phyloP scores from a whole-genome alignment of 441 rosid genomes.

The Erodium moschatum region DNA sequence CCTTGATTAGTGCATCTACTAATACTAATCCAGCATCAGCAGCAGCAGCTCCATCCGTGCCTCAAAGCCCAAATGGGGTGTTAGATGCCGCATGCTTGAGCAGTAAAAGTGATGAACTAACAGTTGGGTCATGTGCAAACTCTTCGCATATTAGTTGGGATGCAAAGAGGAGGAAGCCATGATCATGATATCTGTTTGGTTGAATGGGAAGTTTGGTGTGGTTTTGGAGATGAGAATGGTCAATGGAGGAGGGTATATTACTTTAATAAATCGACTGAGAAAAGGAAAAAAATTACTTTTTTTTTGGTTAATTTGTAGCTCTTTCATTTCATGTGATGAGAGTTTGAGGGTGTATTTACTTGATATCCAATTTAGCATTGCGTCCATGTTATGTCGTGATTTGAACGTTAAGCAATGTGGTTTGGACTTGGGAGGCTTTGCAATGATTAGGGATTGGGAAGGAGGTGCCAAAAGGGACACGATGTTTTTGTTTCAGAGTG shows the following conservation, averaged over 20 bases:
- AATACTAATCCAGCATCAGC: constrained; percentile 11
- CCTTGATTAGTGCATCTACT: constrained; percentile 18
- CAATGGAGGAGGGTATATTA: background rate
- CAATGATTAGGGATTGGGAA: constrained; percentile 19
- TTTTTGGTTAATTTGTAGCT: background rate
- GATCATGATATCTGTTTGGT: background rate
- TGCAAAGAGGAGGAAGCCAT: constrained; percentile 40
- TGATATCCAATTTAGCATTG: no score
- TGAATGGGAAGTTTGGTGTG: no score
- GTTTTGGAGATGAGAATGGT: constrained; percentile 19
- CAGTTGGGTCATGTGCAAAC: constrained; percentile 45
- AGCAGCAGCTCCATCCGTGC: constrained; percentile 18
- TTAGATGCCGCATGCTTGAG: constrained; percentile 50
- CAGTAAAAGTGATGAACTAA: constrained; percentile 43
- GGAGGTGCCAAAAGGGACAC: background rate
- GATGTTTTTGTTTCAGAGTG: constrained; percentile 20
- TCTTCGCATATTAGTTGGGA: constrained; percentile 33
- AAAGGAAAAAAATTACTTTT: background rate
- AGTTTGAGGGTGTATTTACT: no score
- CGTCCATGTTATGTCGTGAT: no score
- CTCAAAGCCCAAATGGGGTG: constrained; percentile 48
- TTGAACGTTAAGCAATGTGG: background rate
- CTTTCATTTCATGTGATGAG: background rate
- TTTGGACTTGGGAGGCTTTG: background rate
- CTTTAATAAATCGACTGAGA: no score